These are phyloP conservation scores for Cercospora canescens DNA, from an alignment of 2,329 filamentous ascomycete genomes.

Conservation along the genomic window DNA sequence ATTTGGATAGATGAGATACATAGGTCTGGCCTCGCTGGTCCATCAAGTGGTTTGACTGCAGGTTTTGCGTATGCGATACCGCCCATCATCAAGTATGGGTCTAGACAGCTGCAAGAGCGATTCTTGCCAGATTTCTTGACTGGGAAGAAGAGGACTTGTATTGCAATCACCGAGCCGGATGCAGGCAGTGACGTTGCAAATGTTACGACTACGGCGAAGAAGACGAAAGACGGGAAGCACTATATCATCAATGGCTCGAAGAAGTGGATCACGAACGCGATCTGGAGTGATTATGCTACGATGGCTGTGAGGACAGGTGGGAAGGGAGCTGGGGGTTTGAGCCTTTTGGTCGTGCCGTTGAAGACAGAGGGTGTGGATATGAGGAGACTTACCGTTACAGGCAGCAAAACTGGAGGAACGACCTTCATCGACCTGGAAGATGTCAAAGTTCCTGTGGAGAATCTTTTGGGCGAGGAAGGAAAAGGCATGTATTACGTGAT, in stretches of 20 bases:
- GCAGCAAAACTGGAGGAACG: constrained; percentile 64
- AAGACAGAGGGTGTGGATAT: constrained; percentile 63
- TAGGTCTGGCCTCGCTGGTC: constrained; percentile 64
- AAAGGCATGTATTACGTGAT: constrained; percentile 66
- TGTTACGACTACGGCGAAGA: constrained; percentile 66
- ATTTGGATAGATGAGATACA: constrained; percentile 72
- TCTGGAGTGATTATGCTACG: constrained; percentile 66
- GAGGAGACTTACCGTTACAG: constrained; percentile 65
- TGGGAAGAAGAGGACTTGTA: constrained; percentile 67
- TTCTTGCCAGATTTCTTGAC: constrained; percentile 67
- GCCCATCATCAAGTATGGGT: constrained; percentile 68
- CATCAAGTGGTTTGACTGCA: constrained; percentile 62
- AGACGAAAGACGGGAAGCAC: constrained; percentile 61
- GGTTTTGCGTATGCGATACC: constrained; percentile 72
- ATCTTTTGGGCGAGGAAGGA: constrained; percentile 69
- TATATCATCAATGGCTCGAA: constrained; percentile 73
- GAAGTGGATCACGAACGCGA: constrained; percentile 77
- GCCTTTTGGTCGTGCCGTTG: constrained; percentile 25
- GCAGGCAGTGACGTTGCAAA: constrained; percentile 73
- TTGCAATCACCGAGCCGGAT: constrained; percentile 74
- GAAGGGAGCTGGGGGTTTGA: constrained; percentile 46
- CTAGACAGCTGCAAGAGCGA: constrained; percentile 59
- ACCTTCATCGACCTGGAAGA: constrained; percentile 75
- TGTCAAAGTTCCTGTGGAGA: constrained; percentile 67
- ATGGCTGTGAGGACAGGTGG: constrained; percentile 62